Base-by-base conservation (phyloP, 345 rosid species). In the Nasturtium officinale region DNA sequence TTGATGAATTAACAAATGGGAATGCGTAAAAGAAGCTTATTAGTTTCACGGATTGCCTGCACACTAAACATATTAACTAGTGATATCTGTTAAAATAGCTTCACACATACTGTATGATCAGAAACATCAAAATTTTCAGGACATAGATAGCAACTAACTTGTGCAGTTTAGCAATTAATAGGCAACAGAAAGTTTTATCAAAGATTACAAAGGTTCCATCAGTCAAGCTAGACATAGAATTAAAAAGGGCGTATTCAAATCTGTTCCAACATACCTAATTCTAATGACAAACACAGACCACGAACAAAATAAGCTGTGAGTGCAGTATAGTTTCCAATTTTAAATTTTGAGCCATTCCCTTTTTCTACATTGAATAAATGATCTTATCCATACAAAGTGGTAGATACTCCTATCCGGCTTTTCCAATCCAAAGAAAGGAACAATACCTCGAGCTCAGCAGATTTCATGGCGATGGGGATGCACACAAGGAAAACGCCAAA, bases 381-480 rank as follows among this genome's bases (percentile, higher is more conserved):
- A 28, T 17, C 8, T 17, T 18, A 57, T 35, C 23, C 13, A n/a
- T n/a, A 47, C 15, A 6, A 21, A n/a, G 16, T 21, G 30, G 33
- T 15, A 29, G 18, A 43, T n/a, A 45, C 32, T 33, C 32, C 32
- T 1, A 29, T 57, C 33, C 7, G 2, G 8, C 17, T 17, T 21
- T 33, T 47, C 21, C 7, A 23, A 30, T 63, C 48, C 50, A 40
- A 55, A 55, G 32, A 33, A 37, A 25, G 12, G 73, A 45, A 52
- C 0, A 3, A 33, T 71, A 95, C 99, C 96, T 95, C 97, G 29
- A 95, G 98, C 88, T 89, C 89, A 26, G 98, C 97, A 0, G 98
- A 95, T 38, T 84, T 79, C 89, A 86, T 90, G 77, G 97, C 98
- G 52, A 95, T 84, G 35, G 99, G 98, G 65, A 95, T 86, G 81